A percentile compares a stretch with the other conserved stretches of the same genome.
Evolutionary conservation across 176 grass and related monocot genomes (phyloP).

Genomic region (Eremochloa ophiuroides): DNA sequence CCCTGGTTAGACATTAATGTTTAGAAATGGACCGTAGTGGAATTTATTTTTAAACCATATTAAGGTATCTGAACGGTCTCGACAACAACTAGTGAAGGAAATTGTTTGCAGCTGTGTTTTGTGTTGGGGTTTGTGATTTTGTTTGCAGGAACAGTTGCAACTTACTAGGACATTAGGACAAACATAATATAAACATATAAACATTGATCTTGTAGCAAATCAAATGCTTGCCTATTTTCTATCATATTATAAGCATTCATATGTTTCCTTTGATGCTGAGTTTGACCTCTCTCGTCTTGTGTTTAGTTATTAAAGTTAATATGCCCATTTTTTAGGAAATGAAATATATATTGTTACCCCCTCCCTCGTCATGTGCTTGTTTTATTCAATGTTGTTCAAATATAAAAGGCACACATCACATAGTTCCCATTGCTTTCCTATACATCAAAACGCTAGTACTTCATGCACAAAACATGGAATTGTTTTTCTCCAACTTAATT

Average conservation of each 20-base stretch:
- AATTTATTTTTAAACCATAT: not conserved
- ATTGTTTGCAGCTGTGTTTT: not conserved
- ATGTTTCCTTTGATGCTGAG: not conserved
- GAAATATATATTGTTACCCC: not conserved
- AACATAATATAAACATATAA: not conserved
- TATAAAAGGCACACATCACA: not conserved
- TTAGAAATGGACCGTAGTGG: not conserved
- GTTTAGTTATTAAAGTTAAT: not conserved
- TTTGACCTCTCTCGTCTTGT: not conserved
- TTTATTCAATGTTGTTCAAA: not conserved
- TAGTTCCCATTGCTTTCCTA: not conserved
- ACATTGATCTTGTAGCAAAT: not conserved
- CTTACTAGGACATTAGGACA: not conserved
- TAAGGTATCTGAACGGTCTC: not conserved
- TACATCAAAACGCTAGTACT: not conserved
- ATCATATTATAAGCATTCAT: not conserved
- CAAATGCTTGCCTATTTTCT: not conserved
- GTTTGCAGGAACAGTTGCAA: not conserved
- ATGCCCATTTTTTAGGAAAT: not conserved
- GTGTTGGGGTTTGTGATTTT: not conserved
- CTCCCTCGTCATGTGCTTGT: not conserved
- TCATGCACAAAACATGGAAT: not conserved
- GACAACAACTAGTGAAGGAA: not conserved
- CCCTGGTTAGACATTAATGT: not conserved
- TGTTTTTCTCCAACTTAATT: not conserved